Evolutionary conservation across 768 basidiomycete species (phyloP).

Genomic region (Mycena alexandri): DNA sequence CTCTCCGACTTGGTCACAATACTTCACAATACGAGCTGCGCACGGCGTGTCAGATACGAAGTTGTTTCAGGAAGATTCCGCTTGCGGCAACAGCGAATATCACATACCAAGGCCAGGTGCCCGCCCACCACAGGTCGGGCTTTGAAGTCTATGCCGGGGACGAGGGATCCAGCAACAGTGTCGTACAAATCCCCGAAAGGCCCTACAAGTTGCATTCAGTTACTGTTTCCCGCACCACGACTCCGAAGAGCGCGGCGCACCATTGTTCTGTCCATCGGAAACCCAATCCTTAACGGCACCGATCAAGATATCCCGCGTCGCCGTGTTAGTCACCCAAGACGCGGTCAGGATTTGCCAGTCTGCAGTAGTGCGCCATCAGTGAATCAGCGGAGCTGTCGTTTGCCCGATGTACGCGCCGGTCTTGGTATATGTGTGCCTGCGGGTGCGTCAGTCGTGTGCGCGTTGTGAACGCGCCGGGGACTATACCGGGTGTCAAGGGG

Average conservation of each 20-base stretch:
- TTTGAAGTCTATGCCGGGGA: slow-evolving; percentile 55
- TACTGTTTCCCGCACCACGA: background rate
- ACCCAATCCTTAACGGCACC: slow-evolving; percentile 63
- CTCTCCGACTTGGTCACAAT: background rate
- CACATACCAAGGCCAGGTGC: slow-evolving; percentile 60
- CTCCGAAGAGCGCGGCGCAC: slow-evolving; percentile 1
- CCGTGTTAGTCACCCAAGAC: slow-evolving; percentile 60
- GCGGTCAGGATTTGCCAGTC: slow-evolving; percentile 75
- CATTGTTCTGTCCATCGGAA: slow-evolving; percentile 57
- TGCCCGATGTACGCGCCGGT: slow-evolving; percentile 51
- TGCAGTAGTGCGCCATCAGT: slow-evolving; percentile 27
- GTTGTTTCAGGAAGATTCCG: slow-evolving; percentile 8
- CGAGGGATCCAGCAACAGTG: slow-evolving; percentile 59
- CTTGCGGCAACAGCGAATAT: slow-evolving; percentile 7
- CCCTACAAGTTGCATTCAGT: slow-evolving; percentile 4
- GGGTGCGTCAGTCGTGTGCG: slow-evolving; percentile 8
- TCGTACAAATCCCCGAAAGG: slow-evolving; percentile 68
- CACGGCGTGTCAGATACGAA: background rate
- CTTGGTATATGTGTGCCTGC: slow-evolving; percentile 68
- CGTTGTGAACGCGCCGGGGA: background rate
- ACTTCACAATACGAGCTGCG: slow-evolving; percentile 25
- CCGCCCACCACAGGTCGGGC: slow-evolving; percentile 72
- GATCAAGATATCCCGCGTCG: slow-evolving; percentile 64
- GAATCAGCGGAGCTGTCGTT: background rate
- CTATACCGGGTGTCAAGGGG: slow-evolving; percentile 25